Base-by-base conservation (phyloP, 495 filamentous ascomycete genomes). In the Endocarpon pusillum region DNA sequence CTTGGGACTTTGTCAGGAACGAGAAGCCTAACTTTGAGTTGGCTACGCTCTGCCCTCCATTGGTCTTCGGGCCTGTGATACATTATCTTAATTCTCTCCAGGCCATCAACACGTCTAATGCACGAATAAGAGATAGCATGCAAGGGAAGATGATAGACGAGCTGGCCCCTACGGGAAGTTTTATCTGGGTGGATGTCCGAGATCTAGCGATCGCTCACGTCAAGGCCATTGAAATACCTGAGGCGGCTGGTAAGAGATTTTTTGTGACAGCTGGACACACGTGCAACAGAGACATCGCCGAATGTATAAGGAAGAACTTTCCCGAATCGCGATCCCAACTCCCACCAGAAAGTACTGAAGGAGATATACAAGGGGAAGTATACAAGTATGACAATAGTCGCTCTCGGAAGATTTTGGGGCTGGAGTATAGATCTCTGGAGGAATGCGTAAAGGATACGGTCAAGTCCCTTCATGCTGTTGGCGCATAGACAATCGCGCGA, bases 1-100 rank as follows among this genome's bases (percentile, higher is more conserved):
- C 81, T 1, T 89, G 81, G 81, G 71, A 84, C 4, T 85, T 85
- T 45, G 56, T 84, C 3, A 71, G 80, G 53, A 71, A 75, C 30
- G 75, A 82, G 52, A 80, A 82, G 52, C 80, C 78, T 0, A 73
- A 71, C 44, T 89, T 89, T 44, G 67, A 73, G 24, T 41, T 96
- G 28, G 62, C 70, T 6, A 91, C 82, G 0, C 65, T 86, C 44
- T 73, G 73, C 44, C 65, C 65, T 33, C 76, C 81, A 0, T 51
- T 81, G n/a, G 76, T 86, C 3, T 53, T 76, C 10, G 81, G 81
- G 0, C 81, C 81, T 0, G 60, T 85, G 10, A 62, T 72, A 31
- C 63, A 67, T 42, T 72, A 73, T 37, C 53, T 81, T 25, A 75
- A 76, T 42, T 67, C 55, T n/a, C 57, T 83, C 6, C 68, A 78